Percentiles rank a stretch among this genome's conserved stretches.
phyloP scores from a whole-genome alignment of 2,329 filamentous ascomycete genomes.

The Lasiodiplodia hormozganensis region DNA sequence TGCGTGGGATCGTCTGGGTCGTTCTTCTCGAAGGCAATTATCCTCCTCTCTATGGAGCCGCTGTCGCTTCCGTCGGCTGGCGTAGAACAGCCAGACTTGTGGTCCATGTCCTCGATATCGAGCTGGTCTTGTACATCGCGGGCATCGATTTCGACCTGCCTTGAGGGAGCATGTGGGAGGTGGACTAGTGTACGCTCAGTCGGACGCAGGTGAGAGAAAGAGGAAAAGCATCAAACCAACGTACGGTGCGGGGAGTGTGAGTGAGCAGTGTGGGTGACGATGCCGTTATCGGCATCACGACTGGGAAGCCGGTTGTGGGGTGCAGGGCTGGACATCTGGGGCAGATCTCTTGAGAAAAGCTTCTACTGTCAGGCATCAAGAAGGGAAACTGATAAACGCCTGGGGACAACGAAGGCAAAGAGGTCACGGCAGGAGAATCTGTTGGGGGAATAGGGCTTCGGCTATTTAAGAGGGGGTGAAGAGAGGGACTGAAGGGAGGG shows the following conservation, averaged over 20 bases:
- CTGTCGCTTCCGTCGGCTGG: constrained; percentile 4
- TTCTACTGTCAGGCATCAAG: not conserved
- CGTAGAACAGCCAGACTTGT: constrained; percentile 33
- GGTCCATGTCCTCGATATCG: constrained; percentile 40
- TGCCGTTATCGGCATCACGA: constrained; percentile 12
- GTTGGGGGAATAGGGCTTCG: not conserved
- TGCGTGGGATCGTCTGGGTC: constrained; percentile 53
- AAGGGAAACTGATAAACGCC: not conserved
- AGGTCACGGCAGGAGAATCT: not conserved
- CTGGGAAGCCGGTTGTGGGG: not conserved
- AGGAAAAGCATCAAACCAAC: not conserved
- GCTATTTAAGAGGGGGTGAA: not conserved
- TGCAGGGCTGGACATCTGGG: constrained; percentile 1
- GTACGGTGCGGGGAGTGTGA: constrained; percentile 8
- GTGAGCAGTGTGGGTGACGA: not conserved
- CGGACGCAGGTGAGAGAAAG: not conserved
- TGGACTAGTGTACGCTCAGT: not conserved
- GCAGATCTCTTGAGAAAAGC: not conserved
- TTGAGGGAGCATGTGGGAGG: not conserved
- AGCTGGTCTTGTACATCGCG: constrained; percentile 37
- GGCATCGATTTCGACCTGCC: constrained; percentile 29
- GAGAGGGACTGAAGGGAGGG: not conserved
- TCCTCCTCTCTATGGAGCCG: constrained; percentile 32
- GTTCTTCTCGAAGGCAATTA: constrained; percentile 48
- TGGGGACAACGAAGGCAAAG: not conserved